These are phyloP conservation scores for Globisporangium parvum DNA, from an alignment of 352 stramenopile genomes.

Conservation along the genomic window DNA sequence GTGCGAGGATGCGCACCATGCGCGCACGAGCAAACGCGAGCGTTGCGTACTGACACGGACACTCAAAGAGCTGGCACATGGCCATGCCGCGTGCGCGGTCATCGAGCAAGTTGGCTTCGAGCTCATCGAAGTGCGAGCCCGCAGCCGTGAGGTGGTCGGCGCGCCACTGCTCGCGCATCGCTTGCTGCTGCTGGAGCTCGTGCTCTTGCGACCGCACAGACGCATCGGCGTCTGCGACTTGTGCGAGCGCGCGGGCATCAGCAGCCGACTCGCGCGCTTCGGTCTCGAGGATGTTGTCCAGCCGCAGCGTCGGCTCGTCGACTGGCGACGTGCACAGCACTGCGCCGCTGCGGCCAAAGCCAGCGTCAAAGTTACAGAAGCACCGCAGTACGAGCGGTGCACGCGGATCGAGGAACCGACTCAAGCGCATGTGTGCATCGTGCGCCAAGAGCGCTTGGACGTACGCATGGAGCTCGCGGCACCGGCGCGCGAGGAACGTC, in stretches of 20 bases:
- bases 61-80: conserved; percentile 66
- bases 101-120: conserved; percentile 67
- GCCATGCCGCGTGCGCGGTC: conserved; percentile 57
- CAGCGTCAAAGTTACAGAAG: conserved; percentile 81
- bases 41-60: conserved; percentile 62
- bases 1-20: conserved; percentile 57
- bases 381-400: conserved; percentile 66
- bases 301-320: conserved; percentile 45
- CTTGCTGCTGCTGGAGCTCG: conserved; percentile 24
- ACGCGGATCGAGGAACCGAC: conserved; percentile 60
- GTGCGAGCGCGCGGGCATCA: conserved; percentile 8
- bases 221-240: conserved; percentile 11
- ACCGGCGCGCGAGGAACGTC: conserved; percentile 55
- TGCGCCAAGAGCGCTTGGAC: conserved; percentile 31
- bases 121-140: conserved; percentile 31
- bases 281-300: conserved; percentile 30
- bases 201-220: conserved; percentile 13
- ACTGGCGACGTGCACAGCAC: conserved; percentile 31
- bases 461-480: conserved; percentile 64
- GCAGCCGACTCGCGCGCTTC: conserved; percentile 11
- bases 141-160: conserved; percentile 4
- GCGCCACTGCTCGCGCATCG: conserved; percentile 9
- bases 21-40: conserved; percentile 46
- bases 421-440: conserved; percentile 43
- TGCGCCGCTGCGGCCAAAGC: conserved; percentile 35